Percentiles rank a stretch among this genome's conserved stretches.
These are phyloP conservation scores for Piromyces finnis DNA, from an alignment of 192 early-diverging fungal species.

Conservation along the genomic window DNA sequence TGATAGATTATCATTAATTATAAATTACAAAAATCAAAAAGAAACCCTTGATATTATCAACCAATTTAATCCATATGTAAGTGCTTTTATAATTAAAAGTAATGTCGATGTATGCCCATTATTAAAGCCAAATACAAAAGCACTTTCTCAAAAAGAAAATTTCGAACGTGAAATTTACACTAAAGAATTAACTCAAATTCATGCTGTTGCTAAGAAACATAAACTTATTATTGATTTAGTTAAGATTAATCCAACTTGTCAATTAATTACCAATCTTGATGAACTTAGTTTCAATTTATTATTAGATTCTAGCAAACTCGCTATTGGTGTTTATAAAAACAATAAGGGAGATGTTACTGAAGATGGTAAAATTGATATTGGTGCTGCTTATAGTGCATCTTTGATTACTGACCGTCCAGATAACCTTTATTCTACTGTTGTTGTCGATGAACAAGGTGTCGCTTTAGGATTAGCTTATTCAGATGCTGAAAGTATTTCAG, in stretches of 20 bases:
- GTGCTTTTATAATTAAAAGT: background rate
- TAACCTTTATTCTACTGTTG: conserved; percentile 76
- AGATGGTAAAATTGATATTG: conserved; percentile 9
- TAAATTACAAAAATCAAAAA: background rate
- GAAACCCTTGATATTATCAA: background rate
- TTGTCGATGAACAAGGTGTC: conserved; percentile 75
- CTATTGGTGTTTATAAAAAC: background rate
- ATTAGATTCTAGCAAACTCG: background rate
- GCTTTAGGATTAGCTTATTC: conserved; percentile 90
- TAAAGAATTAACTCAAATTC: background rate
- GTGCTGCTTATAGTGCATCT: conserved; percentile 31
- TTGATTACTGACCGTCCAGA: conserved; percentile 71
- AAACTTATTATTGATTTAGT: background rate
- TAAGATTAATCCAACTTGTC: background rate
- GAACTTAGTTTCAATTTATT: conserved; percentile 4
- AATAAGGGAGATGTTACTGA: background rate
- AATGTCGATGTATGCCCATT: background rate
- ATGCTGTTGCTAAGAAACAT: background rate
- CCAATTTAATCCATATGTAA: background rate
- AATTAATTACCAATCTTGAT: conserved; percentile 6
- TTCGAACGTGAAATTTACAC: background rate
- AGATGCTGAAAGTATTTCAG: conserved; percentile 55
- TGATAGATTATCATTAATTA: background rate
- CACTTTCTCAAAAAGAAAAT: background rate
- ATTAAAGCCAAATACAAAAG: background rate